Evolutionary conservation across 805 yeast genomes (phyloP).

Genomic region (Ogataea kodamae): DNA sequence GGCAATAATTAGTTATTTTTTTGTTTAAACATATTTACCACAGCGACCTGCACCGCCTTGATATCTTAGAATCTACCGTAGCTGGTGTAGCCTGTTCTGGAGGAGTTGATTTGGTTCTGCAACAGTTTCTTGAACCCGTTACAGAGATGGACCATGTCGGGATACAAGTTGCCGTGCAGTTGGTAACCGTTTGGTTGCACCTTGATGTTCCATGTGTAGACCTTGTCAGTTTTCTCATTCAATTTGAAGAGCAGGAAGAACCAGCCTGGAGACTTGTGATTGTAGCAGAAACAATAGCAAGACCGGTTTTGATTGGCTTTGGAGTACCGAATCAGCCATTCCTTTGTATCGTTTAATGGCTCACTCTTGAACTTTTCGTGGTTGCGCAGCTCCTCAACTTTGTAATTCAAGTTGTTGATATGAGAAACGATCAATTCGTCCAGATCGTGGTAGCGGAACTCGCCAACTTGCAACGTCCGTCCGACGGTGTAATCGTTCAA

Average conservation of each 20-base stretch:
- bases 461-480: conserved; percentile 58
- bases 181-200: conserved; percentile 86
- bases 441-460: conserved; percentile 70
- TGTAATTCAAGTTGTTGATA: conserved; percentile 75
- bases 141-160: conserved; percentile 84
- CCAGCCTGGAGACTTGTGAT: conserved; percentile 93
- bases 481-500: conserved; percentile 64
- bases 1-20: no score
- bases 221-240: conserved; percentile 54
- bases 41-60: no score
- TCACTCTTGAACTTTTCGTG: conserved; percentile 89
- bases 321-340: conserved; percentile 85
- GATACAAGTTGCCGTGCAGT: conserved; percentile 75
- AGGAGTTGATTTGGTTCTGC: conserved; percentile 28
- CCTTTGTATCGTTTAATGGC: conserved; percentile 70
- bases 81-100: conserved; percentile 19
- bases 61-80: conserved; percentile 20
- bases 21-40: no score
- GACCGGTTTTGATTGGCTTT: conserved; percentile 88
- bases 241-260: conserved; percentile 84
- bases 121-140: conserved; percentile 81
- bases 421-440: conserved; percentile 91
- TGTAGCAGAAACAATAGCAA: conserved; percentile 86
- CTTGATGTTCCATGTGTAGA: conserved; percentile 85
- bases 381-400: conserved; percentile 77